These are phyloP conservation scores for Colletotrichum neosansevieriae DNA, from an alignment of 2,329 filamentous ascomycete species.

Conservation along the genomic window DNA sequence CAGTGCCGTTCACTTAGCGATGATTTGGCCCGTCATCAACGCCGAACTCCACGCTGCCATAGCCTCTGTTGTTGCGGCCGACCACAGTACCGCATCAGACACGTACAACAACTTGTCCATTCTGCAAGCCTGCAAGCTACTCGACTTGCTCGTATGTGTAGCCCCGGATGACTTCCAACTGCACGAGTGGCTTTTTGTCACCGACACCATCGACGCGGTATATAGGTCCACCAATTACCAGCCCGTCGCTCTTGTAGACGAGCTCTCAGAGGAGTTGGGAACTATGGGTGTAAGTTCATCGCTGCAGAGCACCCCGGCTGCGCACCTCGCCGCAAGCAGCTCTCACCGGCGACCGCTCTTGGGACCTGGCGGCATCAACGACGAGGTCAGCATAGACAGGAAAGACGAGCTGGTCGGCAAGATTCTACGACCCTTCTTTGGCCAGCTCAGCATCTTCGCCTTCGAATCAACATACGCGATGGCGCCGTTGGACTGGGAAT, in stretches of 20 bases:
- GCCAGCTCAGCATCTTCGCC: conserved; percentile 89
- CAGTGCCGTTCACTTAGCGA: conserved; percentile 82
- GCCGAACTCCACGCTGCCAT: conserved; percentile 85
- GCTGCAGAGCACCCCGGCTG: conserved; percentile 52
- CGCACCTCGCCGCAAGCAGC: conserved; percentile 51
- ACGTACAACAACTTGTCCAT: conserved; percentile 82
- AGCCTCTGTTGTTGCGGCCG: conserved; percentile 77
- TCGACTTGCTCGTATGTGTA: conserved; percentile 88
- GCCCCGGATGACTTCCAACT: conserved; percentile 97
- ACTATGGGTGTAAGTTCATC: conserved; percentile 52
- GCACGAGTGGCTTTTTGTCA: conserved; percentile 98
- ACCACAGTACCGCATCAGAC: conserved; percentile 72
- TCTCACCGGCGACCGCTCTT: conserved; percentile 62
- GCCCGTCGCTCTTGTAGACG: conserved; percentile 83
- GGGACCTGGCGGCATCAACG: conserved; percentile 64
- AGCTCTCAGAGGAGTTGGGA: conserved; percentile 82
- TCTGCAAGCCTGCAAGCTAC: conserved; percentile 91
- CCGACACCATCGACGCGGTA: conserved; percentile 95
- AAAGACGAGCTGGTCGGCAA: conserved; percentile 79
- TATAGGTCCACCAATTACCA: conserved; percentile 80
- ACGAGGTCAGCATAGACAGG: conserved; percentile 68
- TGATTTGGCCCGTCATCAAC: conserved; percentile 92
- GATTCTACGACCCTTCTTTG: conserved; percentile 88
- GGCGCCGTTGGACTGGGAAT: conserved; percentile 74
- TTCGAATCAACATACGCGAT: conserved; percentile 96